Base-by-base conservation (phyloP, 805 yeast species). In the Saturnispora bothae region DNA sequence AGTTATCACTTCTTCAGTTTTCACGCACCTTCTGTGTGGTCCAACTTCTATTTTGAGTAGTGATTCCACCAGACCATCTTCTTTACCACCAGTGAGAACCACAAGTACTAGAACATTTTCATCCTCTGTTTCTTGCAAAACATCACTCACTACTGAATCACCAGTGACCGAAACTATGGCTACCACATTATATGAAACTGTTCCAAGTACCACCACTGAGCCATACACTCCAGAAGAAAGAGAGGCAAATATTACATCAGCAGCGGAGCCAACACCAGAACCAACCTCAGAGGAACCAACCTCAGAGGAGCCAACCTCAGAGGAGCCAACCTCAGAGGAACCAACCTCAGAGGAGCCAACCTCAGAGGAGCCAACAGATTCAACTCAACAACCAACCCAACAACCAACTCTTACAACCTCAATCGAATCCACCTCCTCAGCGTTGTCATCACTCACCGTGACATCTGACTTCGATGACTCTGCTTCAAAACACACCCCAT, bases 21-120 rank as follows among this genome's bases (percentile, higher is more conserved):
- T 36, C 14, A 36, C 39, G 21, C 29, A 30, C 23, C 22, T 23
- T n/a, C n/a, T 22, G 5, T 37, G 35, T 20, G 23, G 14, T 4
- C 20, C 34, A 3, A 10, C 35, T 14, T 22, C 31, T 15, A n/a
- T n/a, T n/a, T n/a, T n/a, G n/a, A 10, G 31, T 4, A 27, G 30
- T 15, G 12, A 30, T 18, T 33, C 39, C 17, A 20, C 33, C 16
- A 14, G 17, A 4, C 33, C 34, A 31, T 22, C 40, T 6, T 15
- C 34, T 18, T 15, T 38, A 6, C 25, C 40, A 15, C 20, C 33
- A 8, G 19, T 33, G 12, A 9, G 15, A 17, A 22, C 25, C 7
- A 8, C 7, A 7, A 22, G n/a, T n/a, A n/a, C n/a, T n/a, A n/a
- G n/a, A n/a, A n/a, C n/a, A n/a, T n/a, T n/a, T n/a, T n/a, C n/a